Conservation (phyloP, 192 early-diverging fungal species). For the Entomortierella chlamydospora region DNA sequence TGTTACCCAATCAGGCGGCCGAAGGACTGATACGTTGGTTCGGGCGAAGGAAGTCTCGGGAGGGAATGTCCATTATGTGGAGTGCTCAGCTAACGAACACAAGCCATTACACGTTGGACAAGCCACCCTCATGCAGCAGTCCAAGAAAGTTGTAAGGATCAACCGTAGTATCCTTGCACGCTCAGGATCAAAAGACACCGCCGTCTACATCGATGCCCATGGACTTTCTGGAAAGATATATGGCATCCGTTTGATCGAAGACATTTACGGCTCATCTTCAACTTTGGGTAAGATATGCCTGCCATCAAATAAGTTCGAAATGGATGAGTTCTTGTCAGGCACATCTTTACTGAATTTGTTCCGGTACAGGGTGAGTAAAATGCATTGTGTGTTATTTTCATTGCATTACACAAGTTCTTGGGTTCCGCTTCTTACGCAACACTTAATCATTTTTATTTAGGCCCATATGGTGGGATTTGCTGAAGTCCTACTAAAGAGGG, state of each 20-base stretch:
- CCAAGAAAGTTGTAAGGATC: slow-evolving; percentile 26
- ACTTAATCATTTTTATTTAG: too few relatives aligned
- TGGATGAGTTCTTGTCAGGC: slow-evolving; percentile 22
- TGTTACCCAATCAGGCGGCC: too few relatives aligned
- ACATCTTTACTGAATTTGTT: slow-evolving; percentile 8
- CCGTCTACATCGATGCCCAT: slow-evolving; percentile 24
- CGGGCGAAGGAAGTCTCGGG: too few relatives aligned
- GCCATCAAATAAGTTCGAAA: slow-evolving; percentile 25
- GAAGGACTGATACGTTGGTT: too few relatives aligned
- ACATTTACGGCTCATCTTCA: slow-evolving; percentile 16
- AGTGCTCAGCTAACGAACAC: slow-evolving; percentile 28
- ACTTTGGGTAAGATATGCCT: slow-evolving; percentile 16
- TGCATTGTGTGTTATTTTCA: too few relatives aligned
- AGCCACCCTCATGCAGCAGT: slow-evolving; percentile 13
- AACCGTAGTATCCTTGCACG: slow-evolving; percentile 29
- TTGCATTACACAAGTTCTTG: too few relatives aligned
- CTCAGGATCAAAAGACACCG: slow-evolving; percentile 9
- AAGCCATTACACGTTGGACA: slow-evolving; percentile 12
- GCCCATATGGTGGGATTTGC: too few relatives aligned
- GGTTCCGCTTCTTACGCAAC: too few relatives aligned
- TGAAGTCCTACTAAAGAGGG: too few relatives aligned
- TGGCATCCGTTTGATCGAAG: slow-evolving; percentile 19
- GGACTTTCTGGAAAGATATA: slow-evolving; percentile 20
- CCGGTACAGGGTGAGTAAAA: slow-evolving; percentile 26
- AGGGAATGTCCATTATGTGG: not conserved